Conservation (phyloP, 2,329 filamentous ascomycete genomes). For the Diaporthe vaccinii region DNA sequence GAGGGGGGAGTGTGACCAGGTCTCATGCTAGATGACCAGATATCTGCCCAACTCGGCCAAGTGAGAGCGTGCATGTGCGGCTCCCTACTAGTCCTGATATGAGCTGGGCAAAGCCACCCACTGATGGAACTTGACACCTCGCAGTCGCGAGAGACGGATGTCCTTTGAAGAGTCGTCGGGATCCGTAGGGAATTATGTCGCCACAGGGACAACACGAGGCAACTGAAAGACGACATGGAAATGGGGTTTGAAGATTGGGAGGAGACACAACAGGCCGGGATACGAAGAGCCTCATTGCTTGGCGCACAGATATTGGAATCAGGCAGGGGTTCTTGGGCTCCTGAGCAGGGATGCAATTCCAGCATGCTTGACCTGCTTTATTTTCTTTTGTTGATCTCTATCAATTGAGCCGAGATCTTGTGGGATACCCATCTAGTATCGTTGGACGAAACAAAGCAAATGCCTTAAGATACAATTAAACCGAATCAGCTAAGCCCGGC, state of each 20-base stretch:
- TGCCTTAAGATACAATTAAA: background rate
- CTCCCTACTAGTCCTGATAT: background rate
- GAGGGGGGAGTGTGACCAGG: background rate
- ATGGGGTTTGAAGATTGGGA: background rate
- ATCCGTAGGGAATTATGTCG: background rate
- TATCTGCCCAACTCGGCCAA: background rate
- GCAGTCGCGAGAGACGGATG: slow-evolving; percentile 1
- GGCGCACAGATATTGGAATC: slow-evolving; percentile 14
- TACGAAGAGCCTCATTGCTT: slow-evolving; percentile 17
- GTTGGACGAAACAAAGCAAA: background rate
- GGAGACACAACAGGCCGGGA: background rate
- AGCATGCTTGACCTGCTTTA: background rate
- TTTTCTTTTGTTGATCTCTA: slow-evolving; percentile 19
- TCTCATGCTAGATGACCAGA: too few species aligned
- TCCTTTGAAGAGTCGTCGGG: background rate
- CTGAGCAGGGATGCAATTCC: background rate
- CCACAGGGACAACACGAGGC: background rate
- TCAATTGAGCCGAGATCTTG: slow-evolving; percentile 13
- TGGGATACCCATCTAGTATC: slow-evolving; percentile 6
- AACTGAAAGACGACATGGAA: background rate
- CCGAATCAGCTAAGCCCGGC: background rate
- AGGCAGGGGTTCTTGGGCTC: background rate
- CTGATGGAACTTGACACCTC: background rate
- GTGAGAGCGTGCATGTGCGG: background rate
- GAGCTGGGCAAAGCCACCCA: background rate